Evolutionary conservation across 768 basidiomycete genomes (phyloP).

Genomic region (Boletellus ananas): DNA sequence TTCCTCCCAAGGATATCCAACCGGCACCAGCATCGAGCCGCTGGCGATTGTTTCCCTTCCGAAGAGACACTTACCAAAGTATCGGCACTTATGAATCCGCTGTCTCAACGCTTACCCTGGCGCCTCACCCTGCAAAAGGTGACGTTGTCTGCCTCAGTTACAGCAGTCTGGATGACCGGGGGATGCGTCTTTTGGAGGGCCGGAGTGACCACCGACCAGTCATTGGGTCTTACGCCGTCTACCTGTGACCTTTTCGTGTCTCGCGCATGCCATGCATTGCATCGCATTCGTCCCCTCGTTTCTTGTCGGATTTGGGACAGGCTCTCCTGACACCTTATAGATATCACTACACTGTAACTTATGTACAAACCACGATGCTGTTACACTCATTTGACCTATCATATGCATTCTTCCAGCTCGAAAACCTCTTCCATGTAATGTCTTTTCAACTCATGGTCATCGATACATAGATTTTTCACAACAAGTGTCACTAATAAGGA

Average conservation of each 20-base stretch:
- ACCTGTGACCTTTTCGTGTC: slow-evolving; percentile 40
- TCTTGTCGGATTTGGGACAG: slow-evolving; percentile 1
- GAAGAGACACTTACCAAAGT: slow-evolving; percentile 34
- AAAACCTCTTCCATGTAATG: neutral
- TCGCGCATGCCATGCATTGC: slow-evolving; percentile 7
- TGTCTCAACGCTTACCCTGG: slow-evolving; percentile 15
- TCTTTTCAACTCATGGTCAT: slow-evolving; percentile 3
- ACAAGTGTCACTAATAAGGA: neutral
- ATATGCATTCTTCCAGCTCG: neutral
- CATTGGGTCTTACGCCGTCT: slow-evolving; percentile 72
- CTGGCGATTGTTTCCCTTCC: slow-evolving; percentile 54
- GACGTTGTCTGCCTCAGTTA: slow-evolving; percentile 74
- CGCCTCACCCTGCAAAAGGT: slow-evolving; percentile 46
- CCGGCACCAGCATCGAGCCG: slow-evolving; percentile 29
- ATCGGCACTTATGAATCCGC: slow-evolving; percentile 23
- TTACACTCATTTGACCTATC: slow-evolving; percentile 11
- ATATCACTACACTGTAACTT: slow-evolving; percentile 12
- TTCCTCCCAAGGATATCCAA: slow-evolving; percentile 27
- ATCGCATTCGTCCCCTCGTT: slow-evolving; percentile 4
- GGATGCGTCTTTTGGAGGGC: slow-evolving; percentile 73
- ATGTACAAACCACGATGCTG: slow-evolving; percentile 9
- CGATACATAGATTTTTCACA: neutral
- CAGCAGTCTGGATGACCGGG: slow-evolving; percentile 67
- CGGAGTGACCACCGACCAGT: slow-evolving; percentile 84
- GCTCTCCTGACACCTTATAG: slow-evolving; percentile 17